A percentile compares a stretch with the other conserved stretches of the same genome.
Conservation (phyloP, 306 rosid genomes). For the Senna siamea region DNA sequence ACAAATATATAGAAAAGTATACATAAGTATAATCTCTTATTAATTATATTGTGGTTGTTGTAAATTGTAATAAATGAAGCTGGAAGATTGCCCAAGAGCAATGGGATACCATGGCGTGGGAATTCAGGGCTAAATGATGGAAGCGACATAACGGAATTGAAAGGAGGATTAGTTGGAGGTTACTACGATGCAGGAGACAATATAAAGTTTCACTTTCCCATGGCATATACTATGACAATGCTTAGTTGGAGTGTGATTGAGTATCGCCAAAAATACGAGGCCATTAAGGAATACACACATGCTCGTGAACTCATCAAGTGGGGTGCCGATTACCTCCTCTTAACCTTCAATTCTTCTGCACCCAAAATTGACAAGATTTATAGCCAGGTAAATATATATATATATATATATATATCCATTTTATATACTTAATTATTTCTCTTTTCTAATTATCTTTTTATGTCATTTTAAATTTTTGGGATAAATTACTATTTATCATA, state of each 20-base stretch:
- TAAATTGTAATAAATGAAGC: constrained; percentile 37
- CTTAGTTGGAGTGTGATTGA: constrained; percentile 55
- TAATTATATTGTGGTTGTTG: not conserved
- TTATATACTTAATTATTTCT: too few species aligned
- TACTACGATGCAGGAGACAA: constrained; percentile 55
- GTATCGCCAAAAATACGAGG: constrained; percentile 46
- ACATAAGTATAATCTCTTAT: too few species aligned
- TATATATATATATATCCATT: too few species aligned
- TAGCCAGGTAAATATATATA: constrained; percentile 52
- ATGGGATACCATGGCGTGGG: constrained; percentile 47
- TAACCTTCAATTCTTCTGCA: constrained; percentile 66
- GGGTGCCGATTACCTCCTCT: constrained; percentile 68
- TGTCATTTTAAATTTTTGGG: too few species aligned
- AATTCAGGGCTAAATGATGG: constrained; percentile 53
- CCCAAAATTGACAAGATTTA: constrained; percentile 54
- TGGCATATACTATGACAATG: constrained; percentile 56
- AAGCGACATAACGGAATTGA: constrained; percentile 21
- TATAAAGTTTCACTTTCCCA: constrained; percentile 49
- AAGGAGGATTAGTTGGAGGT: constrained; percentile 49
- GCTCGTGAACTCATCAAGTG: constrained; percentile 47
- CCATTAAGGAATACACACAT: constrained; percentile 41
- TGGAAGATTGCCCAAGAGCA: constrained; percentile 46
- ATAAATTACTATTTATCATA: too few species aligned
- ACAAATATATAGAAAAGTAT: too few species aligned
- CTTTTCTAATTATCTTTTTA: too few species aligned